A percentile compares a stretch with the other conserved stretches of the same genome.
Conservation (phyloP, 2,329 filamentous ascomycete genomes). For the Cladophialophora psammophila region DNA sequence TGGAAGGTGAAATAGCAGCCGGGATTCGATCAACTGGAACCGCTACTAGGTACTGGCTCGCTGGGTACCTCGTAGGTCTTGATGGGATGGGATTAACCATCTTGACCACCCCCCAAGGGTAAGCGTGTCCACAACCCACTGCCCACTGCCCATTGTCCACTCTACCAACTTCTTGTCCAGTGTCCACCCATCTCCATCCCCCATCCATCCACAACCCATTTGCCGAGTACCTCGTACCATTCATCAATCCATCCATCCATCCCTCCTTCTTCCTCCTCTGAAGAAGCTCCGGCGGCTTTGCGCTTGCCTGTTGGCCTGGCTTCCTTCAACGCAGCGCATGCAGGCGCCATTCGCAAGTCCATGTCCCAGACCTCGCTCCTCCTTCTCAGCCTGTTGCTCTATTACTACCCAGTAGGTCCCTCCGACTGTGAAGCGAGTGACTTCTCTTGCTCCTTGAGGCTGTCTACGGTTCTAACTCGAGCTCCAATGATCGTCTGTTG, state of each 20-base stretch:
- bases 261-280: background rate
- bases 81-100: background rate
- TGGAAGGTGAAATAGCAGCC: background rate
- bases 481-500: background rate
- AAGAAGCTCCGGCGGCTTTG: slow-evolving; percentile 20
- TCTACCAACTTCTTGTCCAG: background rate
- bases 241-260: slow-evolving; percentile 8
- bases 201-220: background rate
- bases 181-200: background rate
- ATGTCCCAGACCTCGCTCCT: background rate
- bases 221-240: background rate
- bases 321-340: background rate
- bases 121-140: background rate
- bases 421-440: background rate
- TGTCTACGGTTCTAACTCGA: background rate
- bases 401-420: too few relatives aligned
- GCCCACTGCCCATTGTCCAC: background rate
- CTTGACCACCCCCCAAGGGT: background rate
- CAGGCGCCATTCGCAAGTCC: background rate
- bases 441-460: background rate
- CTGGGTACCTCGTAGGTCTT: too few relatives aligned
- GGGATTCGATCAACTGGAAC: slow-evolving; percentile 12
- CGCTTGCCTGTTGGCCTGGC: slow-evolving; percentile 14
- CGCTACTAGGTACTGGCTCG: too few relatives aligned
- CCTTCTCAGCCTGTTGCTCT: background rate